Evolutionary conservation across 2,329 filamentous ascomycete genomes (phyloP).

Genomic region (Fusarium sp.): DNA sequence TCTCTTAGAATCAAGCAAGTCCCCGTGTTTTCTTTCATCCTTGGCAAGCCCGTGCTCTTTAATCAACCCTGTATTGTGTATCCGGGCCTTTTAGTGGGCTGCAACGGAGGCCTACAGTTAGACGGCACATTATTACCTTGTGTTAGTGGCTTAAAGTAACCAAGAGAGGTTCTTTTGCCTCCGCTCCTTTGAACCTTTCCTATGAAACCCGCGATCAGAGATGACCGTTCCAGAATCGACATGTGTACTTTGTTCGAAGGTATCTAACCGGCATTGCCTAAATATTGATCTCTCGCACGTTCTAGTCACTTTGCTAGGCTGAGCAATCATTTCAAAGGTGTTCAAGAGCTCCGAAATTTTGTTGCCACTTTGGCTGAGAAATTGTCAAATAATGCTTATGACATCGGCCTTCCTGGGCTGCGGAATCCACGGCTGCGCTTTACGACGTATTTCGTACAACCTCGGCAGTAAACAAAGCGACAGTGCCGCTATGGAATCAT

Average conservation of each 20-base stretch:
- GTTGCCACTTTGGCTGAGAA: conserved; percentile 9
- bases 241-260: conserved; percentile 4
- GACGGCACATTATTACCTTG: conserved; percentile 21
- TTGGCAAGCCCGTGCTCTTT: neutral
- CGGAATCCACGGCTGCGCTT: neutral
- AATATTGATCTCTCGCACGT: neutral
- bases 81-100: conserved; percentile 31
- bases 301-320: neutral
- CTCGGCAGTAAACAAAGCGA: conserved; percentile 11
- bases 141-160: conserved; percentile 21
- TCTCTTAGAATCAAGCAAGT: neutral
- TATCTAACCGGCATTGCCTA: neutral
- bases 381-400: conserved; percentile 6
- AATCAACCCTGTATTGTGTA: conserved; percentile 9
- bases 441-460: neutral
- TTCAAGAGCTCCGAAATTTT: conserved; percentile 1
- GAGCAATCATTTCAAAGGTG: conserved; percentile 1
- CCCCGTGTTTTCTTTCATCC: neutral
- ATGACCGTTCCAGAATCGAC: conserved; percentile 15
- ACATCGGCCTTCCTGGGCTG: neutral
- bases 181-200: neutral
- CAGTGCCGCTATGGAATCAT: conserved; percentile 11
- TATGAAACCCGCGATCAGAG: conserved; percentile 5
- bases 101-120: conserved; percentile 2
- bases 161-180: conserved; percentile 24